Evolutionary conservation across 148 eudicot genomes (phyloP).

Genomic region (Polygonum aviculare): DNA sequence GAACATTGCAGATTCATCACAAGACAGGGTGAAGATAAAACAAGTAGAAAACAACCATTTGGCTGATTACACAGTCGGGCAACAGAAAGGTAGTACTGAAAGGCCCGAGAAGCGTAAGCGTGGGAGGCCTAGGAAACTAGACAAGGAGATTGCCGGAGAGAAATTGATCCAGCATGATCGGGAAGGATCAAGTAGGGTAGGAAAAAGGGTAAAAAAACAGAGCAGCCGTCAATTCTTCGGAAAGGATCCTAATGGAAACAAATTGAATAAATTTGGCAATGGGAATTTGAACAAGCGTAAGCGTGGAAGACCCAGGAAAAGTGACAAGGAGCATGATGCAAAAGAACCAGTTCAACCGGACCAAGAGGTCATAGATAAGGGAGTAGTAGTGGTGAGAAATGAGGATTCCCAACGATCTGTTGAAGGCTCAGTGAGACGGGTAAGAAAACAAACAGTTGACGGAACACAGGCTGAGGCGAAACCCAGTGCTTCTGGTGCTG

Average conservation of each 20-base stretch:
- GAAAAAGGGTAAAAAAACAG: not conserved
- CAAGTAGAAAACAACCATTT: not conserved
- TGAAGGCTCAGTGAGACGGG: not conserved
- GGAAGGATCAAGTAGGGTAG: not conserved
- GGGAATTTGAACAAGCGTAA: slow-evolving; percentile 15
- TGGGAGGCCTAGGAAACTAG: slow-evolving; percentile 15
- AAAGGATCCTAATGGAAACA: slow-evolving; percentile 6
- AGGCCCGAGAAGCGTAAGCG: slow-evolving; percentile 2
- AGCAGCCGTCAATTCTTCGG: not conserved
- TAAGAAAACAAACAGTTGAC: not conserved
- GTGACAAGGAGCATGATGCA: not conserved
- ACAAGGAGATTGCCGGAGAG: slow-evolving; percentile 15
- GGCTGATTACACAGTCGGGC: not conserved
- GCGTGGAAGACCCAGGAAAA: slow-evolving; percentile 36
- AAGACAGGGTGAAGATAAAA: not conserved
- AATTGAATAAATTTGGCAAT: slow-evolving; percentile 4
- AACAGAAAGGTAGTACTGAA: not conserved
- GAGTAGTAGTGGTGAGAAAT: not conserved
- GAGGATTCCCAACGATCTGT: not conserved
- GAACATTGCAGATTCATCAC: not conserved
- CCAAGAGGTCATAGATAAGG: not conserved
- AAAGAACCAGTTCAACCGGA: not conserved
- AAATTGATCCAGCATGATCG: slow-evolving; percentile 4
- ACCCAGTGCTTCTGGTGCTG: not conserved
- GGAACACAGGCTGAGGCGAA: not conserved